phyloP scores from a whole-genome alignment of 73 alveolate species.

The Paramecium octaurelia region DNA sequence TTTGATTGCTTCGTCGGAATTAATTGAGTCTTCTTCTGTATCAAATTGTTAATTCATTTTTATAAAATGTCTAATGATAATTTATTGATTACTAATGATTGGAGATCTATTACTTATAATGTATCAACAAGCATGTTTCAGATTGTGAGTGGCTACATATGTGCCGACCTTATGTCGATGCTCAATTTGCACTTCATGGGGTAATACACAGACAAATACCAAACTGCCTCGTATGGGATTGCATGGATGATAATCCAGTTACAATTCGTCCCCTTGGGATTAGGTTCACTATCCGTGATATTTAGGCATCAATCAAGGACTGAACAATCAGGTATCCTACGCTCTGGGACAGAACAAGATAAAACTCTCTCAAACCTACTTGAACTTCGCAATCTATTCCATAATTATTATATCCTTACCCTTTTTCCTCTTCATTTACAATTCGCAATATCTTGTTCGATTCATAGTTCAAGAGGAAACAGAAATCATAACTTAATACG shows the following conservation, averaged over 20 bases:
- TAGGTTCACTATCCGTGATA: neutral
- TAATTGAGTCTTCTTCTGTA: slow-evolving; percentile 18
- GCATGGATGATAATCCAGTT: neutral
- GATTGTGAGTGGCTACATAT: neutral
- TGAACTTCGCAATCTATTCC: neutral
- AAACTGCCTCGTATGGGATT: neutral
- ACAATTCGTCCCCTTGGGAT: neutral
- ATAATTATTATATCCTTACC: neutral
- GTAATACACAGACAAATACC: neutral
- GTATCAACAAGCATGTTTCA: neutral
- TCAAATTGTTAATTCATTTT: slow-evolving; percentile 7
- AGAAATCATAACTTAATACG: neutral
- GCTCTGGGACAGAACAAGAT: slow-evolving; percentile 15
- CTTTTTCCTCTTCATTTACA: neutral
- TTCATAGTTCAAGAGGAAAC: neutral
- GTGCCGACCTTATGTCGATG: neutral
- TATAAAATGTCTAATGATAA: neutral
- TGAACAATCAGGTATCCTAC: neutral
- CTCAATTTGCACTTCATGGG: neutral
- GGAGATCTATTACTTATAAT: neutral
- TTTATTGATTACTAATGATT: neutral
- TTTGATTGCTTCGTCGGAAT: slow-evolving; percentile 1
- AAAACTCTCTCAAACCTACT: neutral
- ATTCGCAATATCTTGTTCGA: neutral
- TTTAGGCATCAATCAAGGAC: neutral